Percentiles rank a stretch among this genome's conserved stretches.
Evolutionary conservation across 495 filamentous ascomycete genomes (phyloP).

Genomic region (Trichoderma orchidacearum): DNA sequence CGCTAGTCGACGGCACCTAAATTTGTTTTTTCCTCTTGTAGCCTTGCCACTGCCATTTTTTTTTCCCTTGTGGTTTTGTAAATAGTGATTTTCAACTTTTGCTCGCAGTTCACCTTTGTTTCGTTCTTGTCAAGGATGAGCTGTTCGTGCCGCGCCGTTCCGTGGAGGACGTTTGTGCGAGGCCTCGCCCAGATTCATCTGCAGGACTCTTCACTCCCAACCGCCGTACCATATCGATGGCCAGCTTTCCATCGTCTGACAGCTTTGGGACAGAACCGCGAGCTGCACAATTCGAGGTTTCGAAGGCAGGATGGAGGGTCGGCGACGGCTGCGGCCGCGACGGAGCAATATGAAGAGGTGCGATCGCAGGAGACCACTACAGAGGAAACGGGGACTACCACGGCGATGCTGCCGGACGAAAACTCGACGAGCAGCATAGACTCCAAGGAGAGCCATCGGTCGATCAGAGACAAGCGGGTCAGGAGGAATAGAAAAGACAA

Average conservation of each 20-base stretch:
- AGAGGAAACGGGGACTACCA: not conserved
- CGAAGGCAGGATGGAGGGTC: not conserved
- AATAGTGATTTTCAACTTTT: not conserved
- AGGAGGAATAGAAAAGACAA: not conserved
- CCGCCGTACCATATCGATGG: constrained; percentile 1
- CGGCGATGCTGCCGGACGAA: not conserved
- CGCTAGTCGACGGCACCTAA: not conserved
- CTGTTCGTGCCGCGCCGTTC: constrained; percentile 31
- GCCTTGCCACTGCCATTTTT: not conserved
- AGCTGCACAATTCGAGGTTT: not conserved
- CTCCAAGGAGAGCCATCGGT: not conserved
- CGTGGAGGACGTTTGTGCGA: constrained; percentile 33
- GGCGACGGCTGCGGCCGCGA: not conserved
- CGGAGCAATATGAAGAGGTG: not conserved
- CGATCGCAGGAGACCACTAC: not conserved
- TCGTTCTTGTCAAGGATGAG: constrained; percentile 21
- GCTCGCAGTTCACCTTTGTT: no score
- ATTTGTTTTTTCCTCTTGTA: not conserved
- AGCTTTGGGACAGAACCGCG: not conserved
- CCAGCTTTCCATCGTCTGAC: not conserved
- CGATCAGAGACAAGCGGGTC: not conserved
- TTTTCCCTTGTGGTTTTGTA: not conserved
- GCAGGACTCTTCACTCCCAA: constrained; percentile 5
- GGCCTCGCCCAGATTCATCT: constrained; percentile 28
- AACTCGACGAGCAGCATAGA: not conserved